Conservation (phyloP, 345 rosid species). For the Angophora floribunda region DNA sequence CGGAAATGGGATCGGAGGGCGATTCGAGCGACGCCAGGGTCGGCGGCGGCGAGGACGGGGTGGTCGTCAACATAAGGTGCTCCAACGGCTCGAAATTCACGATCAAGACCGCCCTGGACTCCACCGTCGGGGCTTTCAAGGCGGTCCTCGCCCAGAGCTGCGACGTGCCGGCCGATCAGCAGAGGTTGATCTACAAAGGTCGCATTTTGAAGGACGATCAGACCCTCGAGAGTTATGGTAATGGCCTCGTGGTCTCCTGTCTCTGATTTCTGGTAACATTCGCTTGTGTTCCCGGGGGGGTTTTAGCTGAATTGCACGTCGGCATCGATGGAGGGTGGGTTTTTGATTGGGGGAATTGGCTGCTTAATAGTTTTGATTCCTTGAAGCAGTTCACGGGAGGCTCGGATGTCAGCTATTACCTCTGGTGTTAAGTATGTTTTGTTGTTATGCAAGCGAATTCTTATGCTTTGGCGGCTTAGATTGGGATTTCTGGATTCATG, state of each 20-base stretch:
- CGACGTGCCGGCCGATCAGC: constrained; percentile 72
- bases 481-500: background rate
- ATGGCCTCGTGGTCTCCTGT: background rate
- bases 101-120: constrained; percentile 33
- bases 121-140: constrained; percentile 56
- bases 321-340: background rate
- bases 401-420: background rate
- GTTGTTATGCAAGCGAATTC: background rate
- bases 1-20: constrained; percentile 40
- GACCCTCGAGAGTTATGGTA: constrained; percentile 69
- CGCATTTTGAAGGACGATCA: constrained; percentile 82
- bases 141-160: constrained; percentile 46
- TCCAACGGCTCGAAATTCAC: constrained; percentile 57
- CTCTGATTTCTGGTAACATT: background rate
- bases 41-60: constrained; percentile 18
- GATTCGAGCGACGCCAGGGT: constrained; percentile 49
- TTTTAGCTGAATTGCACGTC: background rate
- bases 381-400: background rate
- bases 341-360: background rate
- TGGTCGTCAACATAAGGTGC: constrained; percentile 47
- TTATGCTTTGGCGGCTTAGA: background rate
- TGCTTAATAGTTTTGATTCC: background rate
- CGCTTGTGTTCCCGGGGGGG: background rate
- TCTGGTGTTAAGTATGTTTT: background rate
- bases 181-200: constrained; percentile 76